Evolutionary conservation across 1,139 yeast species (phyloP).

Genomic region (Geotrichum citri-aurantii): DNA sequence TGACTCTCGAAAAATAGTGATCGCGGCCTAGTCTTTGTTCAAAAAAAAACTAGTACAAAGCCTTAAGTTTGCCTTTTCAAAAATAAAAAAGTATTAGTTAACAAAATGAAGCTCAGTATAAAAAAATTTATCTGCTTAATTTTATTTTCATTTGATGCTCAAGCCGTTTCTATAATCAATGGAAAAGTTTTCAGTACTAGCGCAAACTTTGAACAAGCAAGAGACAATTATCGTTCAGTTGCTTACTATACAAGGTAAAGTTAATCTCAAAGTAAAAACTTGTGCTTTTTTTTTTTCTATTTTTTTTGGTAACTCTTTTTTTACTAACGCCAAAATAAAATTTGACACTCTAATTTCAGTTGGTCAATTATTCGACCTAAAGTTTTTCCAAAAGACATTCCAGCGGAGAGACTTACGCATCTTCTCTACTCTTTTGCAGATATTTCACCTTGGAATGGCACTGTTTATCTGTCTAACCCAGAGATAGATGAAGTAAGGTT

Average conservation of each 20-base stretch:
- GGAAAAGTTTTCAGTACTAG: not conserved
- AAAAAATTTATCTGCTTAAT: not conserved
- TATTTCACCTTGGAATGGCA: not conserved
- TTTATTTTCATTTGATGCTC: not conserved
- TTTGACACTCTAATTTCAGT: not conserved
- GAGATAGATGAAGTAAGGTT: not conserved
- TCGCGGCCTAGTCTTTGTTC: too few species aligned
- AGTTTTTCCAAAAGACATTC: constrained; percentile 5
- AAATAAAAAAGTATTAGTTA: too few species aligned
- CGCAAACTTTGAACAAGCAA: not conserved
- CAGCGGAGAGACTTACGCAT: constrained; percentile 2
- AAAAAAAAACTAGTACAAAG: too few species aligned
- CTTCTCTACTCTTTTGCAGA: constrained; percentile 1
- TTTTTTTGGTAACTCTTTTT: too few species aligned
- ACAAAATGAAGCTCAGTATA: not conserved
- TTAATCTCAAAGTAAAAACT: not conserved
- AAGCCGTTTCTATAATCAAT: not conserved
- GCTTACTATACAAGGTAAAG: constrained; percentile 3
- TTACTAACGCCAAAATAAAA: not conserved
- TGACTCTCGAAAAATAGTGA: too few species aligned
- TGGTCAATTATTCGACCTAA: constrained; percentile 1
- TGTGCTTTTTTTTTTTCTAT: too few species aligned
- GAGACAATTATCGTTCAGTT: constrained; percentile 2
- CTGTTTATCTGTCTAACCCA: not conserved
- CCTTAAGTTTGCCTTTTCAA: too few species aligned